phyloP scores from a whole-genome alignment of 495 filamentous ascomycete species.

The Penicillium cataractarum region DNA sequence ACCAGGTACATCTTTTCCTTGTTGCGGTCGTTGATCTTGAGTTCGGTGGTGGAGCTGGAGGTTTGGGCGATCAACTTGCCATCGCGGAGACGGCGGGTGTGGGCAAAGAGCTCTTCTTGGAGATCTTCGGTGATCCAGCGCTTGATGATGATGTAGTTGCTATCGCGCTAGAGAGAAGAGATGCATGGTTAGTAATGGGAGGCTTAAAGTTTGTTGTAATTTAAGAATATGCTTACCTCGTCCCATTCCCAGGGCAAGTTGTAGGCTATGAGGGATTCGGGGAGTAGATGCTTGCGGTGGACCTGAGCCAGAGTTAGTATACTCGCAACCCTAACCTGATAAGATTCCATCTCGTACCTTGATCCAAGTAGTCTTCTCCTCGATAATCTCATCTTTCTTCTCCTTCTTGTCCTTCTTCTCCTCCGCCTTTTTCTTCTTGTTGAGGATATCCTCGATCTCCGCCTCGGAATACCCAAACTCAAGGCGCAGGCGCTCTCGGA shows the following conservation, averaged over 20 bases:
- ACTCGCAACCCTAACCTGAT: background rate
- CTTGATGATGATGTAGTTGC: constrained; percentile 76
- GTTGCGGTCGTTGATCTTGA: constrained; percentile 54
- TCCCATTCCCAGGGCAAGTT: constrained; percentile 56
- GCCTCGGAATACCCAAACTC: constrained; percentile 48
- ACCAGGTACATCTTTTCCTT: constrained; percentile 62
- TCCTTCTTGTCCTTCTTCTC: constrained; percentile 52
- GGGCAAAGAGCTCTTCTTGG: constrained; percentile 72
- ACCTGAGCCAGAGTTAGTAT: constrained; percentile 37
- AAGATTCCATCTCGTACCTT: constrained; percentile 42
- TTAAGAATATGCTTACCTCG: constrained; percentile 38
- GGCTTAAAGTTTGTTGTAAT: background rate
- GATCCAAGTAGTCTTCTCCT: constrained; percentile 54
- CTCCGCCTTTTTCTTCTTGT: constrained; percentile 60
- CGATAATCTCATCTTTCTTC: constrained; percentile 46
- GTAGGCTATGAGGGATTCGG: constrained; percentile 52
- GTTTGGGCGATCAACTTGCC: constrained; percentile 47
- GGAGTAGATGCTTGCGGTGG: constrained; percentile 53
- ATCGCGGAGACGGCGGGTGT: constrained; percentile 67
- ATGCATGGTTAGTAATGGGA: background rate
- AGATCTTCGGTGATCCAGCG: constrained; percentile 72
- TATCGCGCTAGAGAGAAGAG: constrained; percentile 49
- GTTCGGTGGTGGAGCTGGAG: constrained; percentile 50
- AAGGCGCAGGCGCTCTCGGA: constrained; percentile 41
- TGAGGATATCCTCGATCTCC: constrained; percentile 58